A percentile compares a stretch with the other conserved stretches of the same genome.
These are phyloP conservation scores for Vitis amurensis DNA, from an alignment of 164 flowering plant species.

Conservation along the genomic window DNA sequence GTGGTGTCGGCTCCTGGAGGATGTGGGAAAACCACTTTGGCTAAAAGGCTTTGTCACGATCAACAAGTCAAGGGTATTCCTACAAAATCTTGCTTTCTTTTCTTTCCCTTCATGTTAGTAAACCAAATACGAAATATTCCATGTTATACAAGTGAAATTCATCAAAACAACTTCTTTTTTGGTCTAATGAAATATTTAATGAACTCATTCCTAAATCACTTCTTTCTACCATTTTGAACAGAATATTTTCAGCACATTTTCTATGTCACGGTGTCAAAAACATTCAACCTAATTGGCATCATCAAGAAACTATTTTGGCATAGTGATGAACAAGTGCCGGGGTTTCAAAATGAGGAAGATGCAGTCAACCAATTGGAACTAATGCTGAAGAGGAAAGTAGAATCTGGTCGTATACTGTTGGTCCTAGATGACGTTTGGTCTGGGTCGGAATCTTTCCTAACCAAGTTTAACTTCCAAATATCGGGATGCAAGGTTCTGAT, in stretches of 20 bases:
- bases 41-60: not conserved
- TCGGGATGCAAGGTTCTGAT: not conserved
- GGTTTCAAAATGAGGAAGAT: not conserved
- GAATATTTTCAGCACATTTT: not conserved
- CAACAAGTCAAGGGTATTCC: not conserved
- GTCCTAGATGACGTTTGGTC: not conserved
- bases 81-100: no score
- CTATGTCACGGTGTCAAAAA: not conserved
- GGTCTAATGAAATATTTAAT: not conserved
- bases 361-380: not conserved
- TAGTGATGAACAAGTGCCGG: not conserved
- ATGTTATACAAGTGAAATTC: no score
- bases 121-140: no score
- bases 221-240: not conserved
- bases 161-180: no score
- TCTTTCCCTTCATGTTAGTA: no score
- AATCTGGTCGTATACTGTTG: not conserved
- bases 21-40: conserved; percentile 5
- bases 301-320: not conserved
- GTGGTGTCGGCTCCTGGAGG: conserved; percentile 5
- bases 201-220: not conserved
- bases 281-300: not conserved
- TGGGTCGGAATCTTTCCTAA: not conserved
- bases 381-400: not conserved
- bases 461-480: not conserved